Evolutionary conservation across 169 alveolate genomes (phyloP).

Genomic region (Cystoisospora suis): DNA sequence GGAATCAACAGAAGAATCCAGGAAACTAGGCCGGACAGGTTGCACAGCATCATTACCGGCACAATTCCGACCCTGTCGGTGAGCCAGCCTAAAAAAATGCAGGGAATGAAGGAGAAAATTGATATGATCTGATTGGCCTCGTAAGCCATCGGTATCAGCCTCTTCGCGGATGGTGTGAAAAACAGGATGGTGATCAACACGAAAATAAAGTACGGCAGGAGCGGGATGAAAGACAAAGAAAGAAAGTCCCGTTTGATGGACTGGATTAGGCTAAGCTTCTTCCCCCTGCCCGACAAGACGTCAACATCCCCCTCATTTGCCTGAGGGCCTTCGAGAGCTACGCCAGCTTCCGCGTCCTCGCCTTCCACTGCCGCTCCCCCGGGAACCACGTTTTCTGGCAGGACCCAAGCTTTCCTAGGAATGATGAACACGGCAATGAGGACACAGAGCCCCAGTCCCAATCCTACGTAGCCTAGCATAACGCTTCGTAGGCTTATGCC

Average conservation of each 20-base stretch:
- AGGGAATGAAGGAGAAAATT: conserved; percentile 19
- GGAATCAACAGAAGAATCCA: conserved; percentile 59
- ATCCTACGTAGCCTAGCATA: conserved; percentile 26
- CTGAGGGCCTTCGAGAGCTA: background rate
- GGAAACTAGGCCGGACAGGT: conserved; percentile 7
- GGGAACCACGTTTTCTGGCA: background rate
- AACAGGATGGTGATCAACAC: background rate
- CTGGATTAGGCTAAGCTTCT: background rate
- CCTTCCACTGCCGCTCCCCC: background rate
- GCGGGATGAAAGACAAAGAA: conserved; percentile 25
- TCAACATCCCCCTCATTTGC: background rate
- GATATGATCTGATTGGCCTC: conserved; percentile 24
- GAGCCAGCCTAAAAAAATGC: conserved; percentile 6
- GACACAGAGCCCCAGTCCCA: background rate
- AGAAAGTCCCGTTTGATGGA: conserved; percentile 1
- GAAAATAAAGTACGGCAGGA: conserved; percentile 8
- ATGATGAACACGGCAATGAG: background rate
- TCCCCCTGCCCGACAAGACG: background rate
- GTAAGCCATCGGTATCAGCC: conserved; percentile 39
- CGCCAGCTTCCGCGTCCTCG: background rate
- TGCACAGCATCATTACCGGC: conserved; percentile 30
- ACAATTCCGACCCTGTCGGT: conserved; percentile 28
- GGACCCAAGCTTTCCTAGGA: background rate
- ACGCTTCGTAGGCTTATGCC: conserved; percentile 7
- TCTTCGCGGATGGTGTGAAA: conserved; percentile 24